phyloP scores from a whole-genome alignment of 345 rosid genomes.

The Carallia pectinifolia region DNA sequence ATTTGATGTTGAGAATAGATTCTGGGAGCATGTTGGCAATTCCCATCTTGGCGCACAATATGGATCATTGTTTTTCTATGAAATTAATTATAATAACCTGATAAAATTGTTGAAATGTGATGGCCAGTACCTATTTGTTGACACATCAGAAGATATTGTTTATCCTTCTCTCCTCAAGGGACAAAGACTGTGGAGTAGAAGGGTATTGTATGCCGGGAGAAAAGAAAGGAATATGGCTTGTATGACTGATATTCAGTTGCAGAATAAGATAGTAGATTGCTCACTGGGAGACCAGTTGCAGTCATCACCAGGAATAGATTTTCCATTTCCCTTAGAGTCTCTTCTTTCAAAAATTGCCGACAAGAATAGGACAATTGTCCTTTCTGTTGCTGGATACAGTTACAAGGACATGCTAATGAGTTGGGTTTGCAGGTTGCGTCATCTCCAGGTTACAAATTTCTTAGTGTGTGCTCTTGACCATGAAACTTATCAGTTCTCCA shows the following conservation, averaged over 20 bases:
- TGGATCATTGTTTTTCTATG: slow-evolving; percentile 54
- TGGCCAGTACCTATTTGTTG: slow-evolving; percentile 43
- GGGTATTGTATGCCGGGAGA: slow-evolving; percentile 29
- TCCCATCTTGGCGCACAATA: slow-evolving; percentile 63
- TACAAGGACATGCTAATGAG: slow-evolving; percentile 95
- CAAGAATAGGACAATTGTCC: slow-evolving; percentile 65
- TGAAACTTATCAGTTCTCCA: slow-evolving; percentile 68
- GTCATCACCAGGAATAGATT: slow-evolving; percentile 28
- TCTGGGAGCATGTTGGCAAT: slow-evolving; percentile 78
- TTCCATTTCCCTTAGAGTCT: slow-evolving; percentile 62
- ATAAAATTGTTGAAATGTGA: slow-evolving; percentile 63
- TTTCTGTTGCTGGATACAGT: slow-evolving; percentile 86
- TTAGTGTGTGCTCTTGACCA: slow-evolving; percentile 83
- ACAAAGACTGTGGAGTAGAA: slow-evolving; percentile 29
- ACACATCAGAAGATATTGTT: slow-evolving; percentile 23
- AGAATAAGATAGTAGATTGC: slow-evolving; percentile 28
- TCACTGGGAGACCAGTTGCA: slow-evolving; percentile 37
- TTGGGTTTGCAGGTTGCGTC: slow-evolving; percentile 88
- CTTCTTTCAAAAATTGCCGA: slow-evolving; percentile 66
- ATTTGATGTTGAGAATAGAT: slow-evolving; percentile 34
- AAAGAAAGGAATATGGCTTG: slow-evolving; percentile 52
- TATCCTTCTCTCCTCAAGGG: slow-evolving; percentile 24
- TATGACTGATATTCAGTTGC: slow-evolving; percentile 30
- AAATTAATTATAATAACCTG: slow-evolving; percentile 36
- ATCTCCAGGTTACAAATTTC: slow-evolving; percentile 67